These are phyloP conservation scores for Debaryomyces fabryi DNA, from an alignment of 1,139 yeast species.

Conservation along the genomic window DNA sequence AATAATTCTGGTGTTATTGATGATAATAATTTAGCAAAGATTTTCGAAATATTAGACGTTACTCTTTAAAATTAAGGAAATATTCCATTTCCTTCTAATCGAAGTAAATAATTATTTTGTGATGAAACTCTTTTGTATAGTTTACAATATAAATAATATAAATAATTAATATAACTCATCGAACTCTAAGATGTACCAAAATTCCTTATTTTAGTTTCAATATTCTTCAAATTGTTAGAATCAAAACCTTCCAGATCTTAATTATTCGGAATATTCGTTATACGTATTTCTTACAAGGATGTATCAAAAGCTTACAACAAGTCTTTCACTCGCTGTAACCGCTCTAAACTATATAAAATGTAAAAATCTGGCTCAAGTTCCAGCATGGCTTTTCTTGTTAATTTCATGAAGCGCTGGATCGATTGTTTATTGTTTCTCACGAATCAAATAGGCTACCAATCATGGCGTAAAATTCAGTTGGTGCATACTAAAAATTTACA, in stretches of 20 bases:
- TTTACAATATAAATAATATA: neutral
- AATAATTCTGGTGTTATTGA: conserved; percentile 54
- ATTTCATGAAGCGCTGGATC: neutral
- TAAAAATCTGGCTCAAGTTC: neutral
- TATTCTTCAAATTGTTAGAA: too few species aligned
- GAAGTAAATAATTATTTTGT: neutral
- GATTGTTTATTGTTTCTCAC: neutral
- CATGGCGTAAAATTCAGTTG: neutral
- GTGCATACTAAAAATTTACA: neutral
- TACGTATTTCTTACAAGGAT: too few species aligned
- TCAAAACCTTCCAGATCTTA: too few species aligned
- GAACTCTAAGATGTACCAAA: neutral
- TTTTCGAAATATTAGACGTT: conserved; percentile 32
- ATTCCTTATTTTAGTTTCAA: neutral
- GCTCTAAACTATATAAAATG: neutral
- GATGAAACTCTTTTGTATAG: neutral
- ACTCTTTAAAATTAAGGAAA: neutral
- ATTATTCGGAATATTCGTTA: too few species aligned
- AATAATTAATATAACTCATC: neutral
- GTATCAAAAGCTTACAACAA: too few species aligned
- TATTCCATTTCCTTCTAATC: neutral
- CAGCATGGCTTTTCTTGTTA: neutral
- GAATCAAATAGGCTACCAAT: neutral
- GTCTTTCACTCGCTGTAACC: too few species aligned
- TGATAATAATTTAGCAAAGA: conserved; percentile 29